Evolutionary conservation across 495 filamentous ascomycete genomes (phyloP).

Genomic region (Penicillium fimorum): DNA sequence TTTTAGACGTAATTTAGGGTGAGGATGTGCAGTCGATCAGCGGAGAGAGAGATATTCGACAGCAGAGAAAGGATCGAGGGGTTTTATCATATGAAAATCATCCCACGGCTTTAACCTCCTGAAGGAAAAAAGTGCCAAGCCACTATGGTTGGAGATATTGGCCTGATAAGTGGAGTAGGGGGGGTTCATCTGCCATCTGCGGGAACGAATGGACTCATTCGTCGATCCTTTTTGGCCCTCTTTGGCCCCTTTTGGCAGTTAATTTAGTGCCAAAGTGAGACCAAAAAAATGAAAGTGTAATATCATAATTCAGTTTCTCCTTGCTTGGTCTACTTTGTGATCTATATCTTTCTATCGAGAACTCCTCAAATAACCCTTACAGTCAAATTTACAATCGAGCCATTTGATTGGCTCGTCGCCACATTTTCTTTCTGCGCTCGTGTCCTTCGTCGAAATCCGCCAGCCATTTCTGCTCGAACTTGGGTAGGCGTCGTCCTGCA

Average conservation of each 20-base stretch:
- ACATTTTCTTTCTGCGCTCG: slow-evolving; percentile 50
- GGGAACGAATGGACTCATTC: background rate
- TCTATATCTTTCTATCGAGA: slow-evolving; percentile 2
- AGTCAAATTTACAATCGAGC: slow-evolving; percentile 19
- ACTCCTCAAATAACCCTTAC: background rate
- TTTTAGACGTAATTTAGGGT: background rate
- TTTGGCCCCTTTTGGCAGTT: background rate
- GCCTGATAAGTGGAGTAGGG: slow-evolving; percentile 6
- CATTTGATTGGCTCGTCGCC: slow-evolving; percentile 38
- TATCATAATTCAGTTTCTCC: background rate
- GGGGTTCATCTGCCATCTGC: too few species aligned
- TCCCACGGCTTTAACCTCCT: slow-evolving; percentile 1
- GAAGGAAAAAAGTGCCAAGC: slow-evolving; percentile 5
- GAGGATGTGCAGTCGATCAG: background rate
- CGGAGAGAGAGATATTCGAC: background rate
- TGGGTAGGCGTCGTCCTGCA: slow-evolving; percentile 43
- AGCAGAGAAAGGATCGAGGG: background rate
- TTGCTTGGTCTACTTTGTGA: slow-evolving; percentile 4
- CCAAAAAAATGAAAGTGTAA: background rate
- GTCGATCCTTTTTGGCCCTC: background rate
- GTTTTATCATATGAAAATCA: background rate
- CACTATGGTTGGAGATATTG: slow-evolving; percentile 7
- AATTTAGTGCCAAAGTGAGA: background rate
- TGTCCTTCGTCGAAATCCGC: slow-evolving; percentile 50
- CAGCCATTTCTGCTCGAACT: slow-evolving; percentile 49